These are phyloP conservation scores for Spathaspora sp. DNA, from an alignment of 805 yeast genomes.

Conservation along the genomic window DNA sequence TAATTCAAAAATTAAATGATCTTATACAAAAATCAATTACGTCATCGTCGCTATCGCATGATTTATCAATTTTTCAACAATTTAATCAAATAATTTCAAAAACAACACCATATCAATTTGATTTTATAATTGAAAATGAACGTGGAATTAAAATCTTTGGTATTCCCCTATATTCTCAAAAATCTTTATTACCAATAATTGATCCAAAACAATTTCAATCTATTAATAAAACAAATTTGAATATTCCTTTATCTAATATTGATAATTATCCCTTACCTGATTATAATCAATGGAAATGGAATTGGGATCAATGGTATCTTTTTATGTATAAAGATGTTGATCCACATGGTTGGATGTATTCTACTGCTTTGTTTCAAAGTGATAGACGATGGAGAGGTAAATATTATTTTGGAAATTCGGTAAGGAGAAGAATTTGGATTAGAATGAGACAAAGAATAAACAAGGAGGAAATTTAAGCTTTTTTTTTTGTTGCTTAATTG, in stretches of 20 bases:
- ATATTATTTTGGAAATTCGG: conserved; percentile 54
- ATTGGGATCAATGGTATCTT: conserved; percentile 70
- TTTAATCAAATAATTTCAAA: conserved; percentile 3
- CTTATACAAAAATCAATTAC: neutral
- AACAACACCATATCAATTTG: conserved; percentile 19
- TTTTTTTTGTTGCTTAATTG: neutral
- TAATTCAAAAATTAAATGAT: conserved; percentile 1
- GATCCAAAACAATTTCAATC: conserved; percentile 52
- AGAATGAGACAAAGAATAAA: conserved; percentile 26
- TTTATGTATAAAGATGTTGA: conserved; percentile 70
- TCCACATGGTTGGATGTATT: conserved; percentile 82
- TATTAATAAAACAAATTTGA: conserved; percentile 35
- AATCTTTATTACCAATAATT: conserved; percentile 43
- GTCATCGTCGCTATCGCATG: neutral
- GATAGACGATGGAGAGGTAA: conserved; percentile 59
- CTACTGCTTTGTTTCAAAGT: conserved; percentile 47
- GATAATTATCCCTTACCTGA: conserved; percentile 50
- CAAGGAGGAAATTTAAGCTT: neutral
- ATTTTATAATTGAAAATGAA: conserved; percentile 50
- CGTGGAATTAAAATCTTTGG: conserved; percentile 53
- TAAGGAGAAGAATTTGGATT: conserved; percentile 66
- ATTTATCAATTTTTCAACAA: neutral
- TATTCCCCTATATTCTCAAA: conserved; percentile 44
- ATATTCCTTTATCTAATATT: conserved; percentile 22
- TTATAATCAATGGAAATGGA: conserved; percentile 56